A percentile compares a stretch with the other conserved stretches of the same genome.
Evolutionary conservation across 2,329 filamentous ascomycete genomes (phyloP).

Genomic region (Phoma sp.): DNA sequence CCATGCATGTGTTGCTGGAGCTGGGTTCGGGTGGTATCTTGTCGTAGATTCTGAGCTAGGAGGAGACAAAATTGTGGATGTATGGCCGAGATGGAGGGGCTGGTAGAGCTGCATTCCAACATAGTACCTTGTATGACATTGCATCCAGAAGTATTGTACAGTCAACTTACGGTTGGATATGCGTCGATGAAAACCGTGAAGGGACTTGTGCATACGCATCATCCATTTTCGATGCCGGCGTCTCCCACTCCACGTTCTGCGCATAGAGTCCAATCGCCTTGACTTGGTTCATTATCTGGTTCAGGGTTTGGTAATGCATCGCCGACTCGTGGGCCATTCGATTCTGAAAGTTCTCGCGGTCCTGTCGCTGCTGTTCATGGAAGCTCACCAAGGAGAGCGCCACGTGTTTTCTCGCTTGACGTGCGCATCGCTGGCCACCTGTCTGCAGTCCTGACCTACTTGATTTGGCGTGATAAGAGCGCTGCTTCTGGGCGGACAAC

Average conservation of each 20-base stretch:
- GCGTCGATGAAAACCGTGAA: background rate
- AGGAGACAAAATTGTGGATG: slow-evolving; percentile 68
- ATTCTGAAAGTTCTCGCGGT: slow-evolving; percentile 46
- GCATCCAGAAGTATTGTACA: background rate
- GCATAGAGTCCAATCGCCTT: slow-evolving; percentile 33
- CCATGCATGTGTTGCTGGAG: slow-evolving; percentile 78
- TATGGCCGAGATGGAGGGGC: slow-evolving; percentile 74
- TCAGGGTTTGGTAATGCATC: slow-evolving; percentile 37
- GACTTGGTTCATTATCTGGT: slow-evolving; percentile 37
- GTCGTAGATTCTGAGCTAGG: slow-evolving; percentile 69
- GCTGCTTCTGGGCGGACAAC: slow-evolving; percentile 28
- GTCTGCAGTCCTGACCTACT: slow-evolving; percentile 49
- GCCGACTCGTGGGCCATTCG: slow-evolving; percentile 42
- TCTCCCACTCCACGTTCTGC: slow-evolving; percentile 40
- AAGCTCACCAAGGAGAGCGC: slow-evolving; percentile 50
- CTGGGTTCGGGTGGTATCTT: slow-evolving; percentile 74
- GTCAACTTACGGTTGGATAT: background rate
- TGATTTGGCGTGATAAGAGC: slow-evolving; percentile 45
- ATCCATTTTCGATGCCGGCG: slow-evolving; percentile 16
- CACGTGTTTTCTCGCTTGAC: slow-evolving; percentile 49
- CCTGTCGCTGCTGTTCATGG: slow-evolving; percentile 45
- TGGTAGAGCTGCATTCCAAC: slow-evolving; percentile 60
- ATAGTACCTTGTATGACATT: background rate
- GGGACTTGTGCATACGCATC: background rate
- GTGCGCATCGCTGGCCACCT: slow-evolving; percentile 42